Evolutionary conservation across 441 rosid species (phyloP).

Genomic region (Manihot esculenta): DNA sequence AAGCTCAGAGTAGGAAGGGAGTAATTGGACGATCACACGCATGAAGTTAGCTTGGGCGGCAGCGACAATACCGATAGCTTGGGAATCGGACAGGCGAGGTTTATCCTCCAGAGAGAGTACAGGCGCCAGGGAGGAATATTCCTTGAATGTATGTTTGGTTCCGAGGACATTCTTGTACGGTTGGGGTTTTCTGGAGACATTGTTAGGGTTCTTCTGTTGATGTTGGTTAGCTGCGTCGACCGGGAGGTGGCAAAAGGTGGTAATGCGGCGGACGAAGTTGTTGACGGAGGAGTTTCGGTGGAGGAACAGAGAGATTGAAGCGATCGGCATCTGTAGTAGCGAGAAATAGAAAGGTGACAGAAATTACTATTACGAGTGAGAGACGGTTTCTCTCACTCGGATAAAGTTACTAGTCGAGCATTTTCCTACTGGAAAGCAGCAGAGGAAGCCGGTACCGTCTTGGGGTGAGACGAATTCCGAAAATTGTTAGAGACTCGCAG

Average conservation of each 20-base stretch:
- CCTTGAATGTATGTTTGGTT: slow-evolving; percentile 53
- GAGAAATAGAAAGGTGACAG: not conserved
- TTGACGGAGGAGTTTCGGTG: slow-evolving; percentile 35
- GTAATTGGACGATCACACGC: slow-evolving; percentile 70
- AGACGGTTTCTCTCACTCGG: too few species aligned
- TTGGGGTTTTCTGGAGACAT: slow-evolving; percentile 44
- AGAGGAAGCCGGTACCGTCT: too few species aligned
- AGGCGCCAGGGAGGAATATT: slow-evolving; percentile 63
- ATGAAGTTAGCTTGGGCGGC: slow-evolving; percentile 94
- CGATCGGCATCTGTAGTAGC: slow-evolving; percentile 48
- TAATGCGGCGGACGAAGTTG: slow-evolving; percentile 37
- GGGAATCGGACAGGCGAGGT: slow-evolving; percentile 64
- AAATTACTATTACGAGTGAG: not conserved
- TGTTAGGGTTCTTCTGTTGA: slow-evolving; percentile 29
- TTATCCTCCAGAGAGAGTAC: slow-evolving; percentile 49
- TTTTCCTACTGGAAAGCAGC: too few species aligned
- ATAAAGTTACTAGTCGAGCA: too few species aligned
- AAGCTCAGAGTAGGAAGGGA: not conserved
- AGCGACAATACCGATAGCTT: slow-evolving; percentile 82
- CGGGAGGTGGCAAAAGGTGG: slow-evolving; percentile 31
- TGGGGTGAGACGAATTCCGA: too few species aligned
- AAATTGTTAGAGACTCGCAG: too few species aligned
- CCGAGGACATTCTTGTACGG: slow-evolving; percentile 60
- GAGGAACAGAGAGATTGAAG: slow-evolving; percentile 56
- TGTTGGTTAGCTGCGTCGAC: slow-evolving; percentile 49